Base-by-base conservation (phyloP, 805 yeast genomes). In the Yamadazyma ubonensis region DNA sequence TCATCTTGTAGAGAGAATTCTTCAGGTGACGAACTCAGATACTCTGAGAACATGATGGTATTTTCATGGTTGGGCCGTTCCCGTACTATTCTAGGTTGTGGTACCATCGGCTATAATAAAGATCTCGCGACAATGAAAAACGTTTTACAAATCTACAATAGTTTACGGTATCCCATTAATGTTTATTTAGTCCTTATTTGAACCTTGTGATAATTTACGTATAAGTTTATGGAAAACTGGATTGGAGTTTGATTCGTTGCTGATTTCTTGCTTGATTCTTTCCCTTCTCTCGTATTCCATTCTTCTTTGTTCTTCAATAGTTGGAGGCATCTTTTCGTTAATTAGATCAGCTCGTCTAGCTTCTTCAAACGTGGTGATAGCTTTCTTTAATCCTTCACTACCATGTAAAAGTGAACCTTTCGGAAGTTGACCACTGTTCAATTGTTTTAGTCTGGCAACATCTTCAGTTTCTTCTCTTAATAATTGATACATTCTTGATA, bases 311-410 rank as follows among this genome's bases (percentile, higher is more conserved):
- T 85, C 86, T 38, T 78, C 85, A 3, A 69, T 63, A 4, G 81
- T 61, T 3, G 98, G 98, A 1, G 99, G 99, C 55, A 91, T 60
- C 17, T 86, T 83, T 68, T 91, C 99, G 59, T 91, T 93, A 28
- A 71, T 73, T 51, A 83, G 58, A 66, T 91, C 99, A 4, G 86
- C 86, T 42, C 64, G 70, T 50, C 81, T 76, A 2, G 96, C 98
- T 38, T 86, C 93, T 51, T 86, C 90, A 57, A 91, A 91, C 5
- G 85, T 72, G 19, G 71, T 61, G 26, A 91, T 75, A 5, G 86
- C 79, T 37, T 73, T 74, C 47, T 79, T 76, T 49, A 91, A 75
- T 23, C 91, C 93, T 48, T 86, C 89, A 12, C 83, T 63, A 4
- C 97, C 97, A 49, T 86, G 81, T 53, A 88, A 71, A 39, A 91